A percentile compares a stretch with the other conserved stretches of the same genome.
These are phyloP conservation scores for Talaromyces borbonicus DNA, from an alignment of 495 filamentous ascomycete genomes.

Conservation along the genomic window DNA sequence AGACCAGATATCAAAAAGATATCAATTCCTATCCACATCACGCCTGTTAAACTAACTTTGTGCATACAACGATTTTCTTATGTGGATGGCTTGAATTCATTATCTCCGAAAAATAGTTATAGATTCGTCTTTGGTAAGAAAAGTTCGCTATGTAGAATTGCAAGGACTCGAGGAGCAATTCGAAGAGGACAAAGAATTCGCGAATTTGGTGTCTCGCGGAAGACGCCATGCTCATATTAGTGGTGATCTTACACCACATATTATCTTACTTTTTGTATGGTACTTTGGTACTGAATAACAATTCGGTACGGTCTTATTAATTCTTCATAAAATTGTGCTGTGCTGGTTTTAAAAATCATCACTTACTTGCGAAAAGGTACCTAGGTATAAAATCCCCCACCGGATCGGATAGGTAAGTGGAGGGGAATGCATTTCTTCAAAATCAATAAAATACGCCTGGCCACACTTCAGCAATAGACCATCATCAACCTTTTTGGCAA, in stretches of 20 bases:
- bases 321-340: too few relatives aligned
- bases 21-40: not conserved
- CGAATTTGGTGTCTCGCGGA: constrained; percentile 7
- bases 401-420: not conserved
- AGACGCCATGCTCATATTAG: constrained; percentile 16
- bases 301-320: too few relatives aligned
- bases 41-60: not conserved
- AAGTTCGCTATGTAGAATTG: not conserved
- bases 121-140: not conserved
- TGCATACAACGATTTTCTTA: not conserved
- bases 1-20: not conserved
- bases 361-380: not conserved
- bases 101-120: not conserved
- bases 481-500: too few relatives aligned
- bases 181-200: constrained; percentile 8
- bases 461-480: too few relatives aligned
- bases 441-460: too few relatives aligned
- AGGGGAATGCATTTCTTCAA: too few relatives aligned
- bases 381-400: not conserved
- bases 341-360: too few relatives aligned
- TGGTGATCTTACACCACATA: not conserved
- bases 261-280: constrained; percentile 3
- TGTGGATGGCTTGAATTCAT: not conserved
- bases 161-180: constrained; percentile 1
- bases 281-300: not conserved